These are phyloP conservation scores for Euclidium syriacum DNA, from an alignment of 345 rosid species.

Conservation along the genomic window DNA sequence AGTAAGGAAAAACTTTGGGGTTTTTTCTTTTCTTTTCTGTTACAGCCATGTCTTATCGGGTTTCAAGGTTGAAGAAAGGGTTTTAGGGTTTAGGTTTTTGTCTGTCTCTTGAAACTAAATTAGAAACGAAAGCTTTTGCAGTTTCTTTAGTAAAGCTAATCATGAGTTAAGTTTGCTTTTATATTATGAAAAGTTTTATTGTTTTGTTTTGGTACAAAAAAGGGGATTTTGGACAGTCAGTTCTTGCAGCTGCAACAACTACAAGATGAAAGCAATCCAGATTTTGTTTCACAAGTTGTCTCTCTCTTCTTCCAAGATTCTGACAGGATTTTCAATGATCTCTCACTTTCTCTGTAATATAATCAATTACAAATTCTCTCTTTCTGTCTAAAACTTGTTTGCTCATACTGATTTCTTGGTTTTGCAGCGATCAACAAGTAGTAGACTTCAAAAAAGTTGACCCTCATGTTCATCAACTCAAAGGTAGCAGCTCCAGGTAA, in stretches of 20 bases:
- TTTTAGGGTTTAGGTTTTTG: background rate
- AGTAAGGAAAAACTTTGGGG: constrained; percentile 33
- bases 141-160: background rate
- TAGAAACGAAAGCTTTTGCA: background rate
- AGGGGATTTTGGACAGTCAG: constrained; percentile 89
- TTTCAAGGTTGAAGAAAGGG: background rate
- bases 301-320: constrained; percentile 90
- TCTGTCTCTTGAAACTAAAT: background rate
- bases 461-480: constrained; percentile 88
- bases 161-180: background rate
- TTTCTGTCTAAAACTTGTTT: background rate
- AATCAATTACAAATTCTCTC: background rate
- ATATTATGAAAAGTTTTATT: background rate
- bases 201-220: constrained; percentile 15
- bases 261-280: constrained; percentile 96
- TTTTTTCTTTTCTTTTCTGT: background rate
- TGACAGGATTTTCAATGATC: constrained; percentile 81
- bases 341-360: constrained; percentile 62
- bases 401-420: background rate
- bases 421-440: constrained; percentile 58
- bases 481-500: constrained; percentile 98
- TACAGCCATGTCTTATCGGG: background rate
- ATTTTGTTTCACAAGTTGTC: constrained; percentile 92
- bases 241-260: constrained; percentile 81
- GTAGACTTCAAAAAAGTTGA: constrained; percentile 85